Percentiles rank a stretch among this genome's conserved stretches.
These are phyloP conservation scores for Hanseniaspora meyeri DNA, from an alignment of 805 yeast species.

Conservation along the genomic window DNA sequence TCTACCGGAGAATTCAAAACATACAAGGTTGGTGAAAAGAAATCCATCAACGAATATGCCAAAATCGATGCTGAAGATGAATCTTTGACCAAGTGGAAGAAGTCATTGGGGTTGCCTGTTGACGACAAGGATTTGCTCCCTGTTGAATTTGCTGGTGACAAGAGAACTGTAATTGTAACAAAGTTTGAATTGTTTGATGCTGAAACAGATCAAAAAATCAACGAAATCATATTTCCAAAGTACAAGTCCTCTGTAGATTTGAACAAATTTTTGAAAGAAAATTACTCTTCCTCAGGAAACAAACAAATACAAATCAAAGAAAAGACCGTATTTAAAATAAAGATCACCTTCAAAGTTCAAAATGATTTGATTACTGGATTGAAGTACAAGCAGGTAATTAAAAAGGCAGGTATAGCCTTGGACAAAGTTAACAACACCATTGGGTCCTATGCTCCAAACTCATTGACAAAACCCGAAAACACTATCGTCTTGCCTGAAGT, in stretches of 20 bases:
- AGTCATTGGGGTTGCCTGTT: conserved; percentile 53
- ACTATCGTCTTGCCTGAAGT: conserved; percentile 51
- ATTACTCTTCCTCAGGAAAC: conserved; percentile 18
- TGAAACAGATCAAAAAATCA: conserved; percentile 47
- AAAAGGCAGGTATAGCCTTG: conserved; percentile 77
- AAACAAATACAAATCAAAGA: conserved; percentile 66
- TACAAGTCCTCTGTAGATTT: conserved; percentile 10
- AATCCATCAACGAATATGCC: conserved; percentile 72
- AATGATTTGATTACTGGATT: conserved; percentile 86
- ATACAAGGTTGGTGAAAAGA: conserved; percentile 38
- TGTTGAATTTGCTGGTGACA: conserved; percentile 52
- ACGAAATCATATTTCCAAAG: conserved; percentile 38
- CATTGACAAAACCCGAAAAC: conserved; percentile 65
- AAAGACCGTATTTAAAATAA: conserved; percentile 57
- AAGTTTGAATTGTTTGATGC: conserved; percentile 63
- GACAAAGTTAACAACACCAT: conserved; percentile 78
- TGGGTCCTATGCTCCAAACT: conserved; percentile 85
- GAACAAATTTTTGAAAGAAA: conserved; percentile 6
- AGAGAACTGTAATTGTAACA: conserved; percentile 63
- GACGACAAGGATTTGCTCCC: conserved; percentile 48
- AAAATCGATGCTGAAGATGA: conserved; percentile 82
- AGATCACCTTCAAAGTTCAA: conserved; percentile 69
- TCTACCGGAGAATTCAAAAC: conserved; percentile 23
- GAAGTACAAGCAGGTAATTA: conserved; percentile 70
- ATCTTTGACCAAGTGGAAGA: conserved; percentile 83